A percentile compares a stretch with the other conserved stretches of the same genome.
These are phyloP conservation scores for Trypanosomatidae sp. DNA, from an alignment of 208 protist species.

Conservation along the genomic window DNA sequence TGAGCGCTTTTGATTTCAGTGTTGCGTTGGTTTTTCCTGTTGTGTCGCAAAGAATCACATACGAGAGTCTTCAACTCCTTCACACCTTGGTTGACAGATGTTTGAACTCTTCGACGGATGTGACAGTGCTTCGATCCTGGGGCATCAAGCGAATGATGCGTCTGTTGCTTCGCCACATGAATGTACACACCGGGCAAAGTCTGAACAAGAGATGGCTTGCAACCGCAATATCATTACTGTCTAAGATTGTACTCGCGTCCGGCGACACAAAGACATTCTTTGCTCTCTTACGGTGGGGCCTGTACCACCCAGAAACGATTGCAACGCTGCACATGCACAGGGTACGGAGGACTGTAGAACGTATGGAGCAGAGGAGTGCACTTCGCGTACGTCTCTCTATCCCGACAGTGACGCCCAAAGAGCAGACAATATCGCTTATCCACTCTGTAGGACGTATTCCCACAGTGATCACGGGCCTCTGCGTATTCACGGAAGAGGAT, in stretches of 20 bases:
- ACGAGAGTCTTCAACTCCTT: slow-evolving; percentile 48
- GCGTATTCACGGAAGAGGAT: slow-evolving; percentile 27
- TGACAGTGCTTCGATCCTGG: slow-evolving; percentile 52
- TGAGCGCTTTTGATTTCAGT: slow-evolving; percentile 67
- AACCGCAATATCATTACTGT: slow-evolving; percentile 42
- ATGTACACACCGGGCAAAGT: slow-evolving; percentile 20
- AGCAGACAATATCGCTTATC: slow-evolving; percentile 44
- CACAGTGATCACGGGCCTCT: slow-evolving; percentile 32
- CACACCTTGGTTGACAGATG: slow-evolving; percentile 69
- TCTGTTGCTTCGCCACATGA: slow-evolving; percentile 54
- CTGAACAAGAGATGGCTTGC: slow-evolving; percentile 47
- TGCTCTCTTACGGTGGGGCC: slow-evolving; percentile 55
- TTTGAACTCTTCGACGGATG: slow-evolving; percentile 28
- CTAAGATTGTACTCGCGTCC: slow-evolving; percentile 67
- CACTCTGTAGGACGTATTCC: slow-evolving; percentile 32
- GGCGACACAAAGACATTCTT: slow-evolving; percentile 53
- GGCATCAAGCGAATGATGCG: slow-evolving; percentile 59
- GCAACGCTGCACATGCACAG: slow-evolving; percentile 28
- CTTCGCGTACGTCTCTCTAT: slow-evolving; percentile 54
- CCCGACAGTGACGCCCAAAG: slow-evolving; percentile 34
- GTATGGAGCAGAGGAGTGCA: slow-evolving; percentile 35
- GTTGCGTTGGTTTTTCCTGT: slow-evolving; percentile 49
- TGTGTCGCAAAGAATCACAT: slow-evolving; percentile 31
- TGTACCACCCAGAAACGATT: slow-evolving; percentile 29
- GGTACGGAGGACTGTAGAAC: slow-evolving; percentile 36